Evolutionary conservation across 805 yeast species (phyloP).

Genomic region (Spencermartinsiella europaea): DNA sequence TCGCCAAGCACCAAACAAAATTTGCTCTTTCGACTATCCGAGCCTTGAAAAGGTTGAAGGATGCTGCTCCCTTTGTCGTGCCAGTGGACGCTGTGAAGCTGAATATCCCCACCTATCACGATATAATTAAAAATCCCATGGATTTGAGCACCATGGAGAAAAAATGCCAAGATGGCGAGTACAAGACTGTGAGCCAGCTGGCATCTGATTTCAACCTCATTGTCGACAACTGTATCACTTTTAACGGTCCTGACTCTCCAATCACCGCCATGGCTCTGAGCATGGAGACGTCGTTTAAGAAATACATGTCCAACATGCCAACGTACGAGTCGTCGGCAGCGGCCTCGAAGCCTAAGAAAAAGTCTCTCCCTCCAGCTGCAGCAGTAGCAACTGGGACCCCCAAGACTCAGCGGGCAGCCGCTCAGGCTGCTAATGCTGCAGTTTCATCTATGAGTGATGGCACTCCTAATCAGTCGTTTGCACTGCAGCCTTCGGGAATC

Average conservation of each 20-base stretch:
- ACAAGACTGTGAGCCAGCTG: conserved; percentile 63
- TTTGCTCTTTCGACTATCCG: conserved; percentile 74
- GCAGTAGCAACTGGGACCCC: conserved; percentile 25
- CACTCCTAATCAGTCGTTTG: conserved; percentile 29
- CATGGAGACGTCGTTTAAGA: conserved; percentile 86
- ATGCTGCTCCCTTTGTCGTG: conserved; percentile 79
- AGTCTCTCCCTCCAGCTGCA: conserved; percentile 16
- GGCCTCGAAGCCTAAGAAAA: conserved; percentile 21
- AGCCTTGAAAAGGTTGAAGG: conserved; percentile 84
- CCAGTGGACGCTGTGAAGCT: conserved; percentile 90
- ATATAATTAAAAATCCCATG: conserved; percentile 83
- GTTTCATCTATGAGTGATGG: conserved; percentile 22
- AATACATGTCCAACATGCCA: conserved; percentile 90
- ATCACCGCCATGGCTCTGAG: conserved; percentile 90
- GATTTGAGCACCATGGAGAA: conserved; percentile 86
- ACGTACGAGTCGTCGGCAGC: conserved; percentile 38
- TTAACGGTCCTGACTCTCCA: conserved; percentile 78
- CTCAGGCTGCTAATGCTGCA: conserved; percentile 24
- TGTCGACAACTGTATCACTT: conserved; percentile 74
- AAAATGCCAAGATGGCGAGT: conserved; percentile 65
- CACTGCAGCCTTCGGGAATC: conserved; percentile 42
- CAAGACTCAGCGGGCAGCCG: conserved; percentile 23
- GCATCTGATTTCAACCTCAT: conserved; percentile 76
- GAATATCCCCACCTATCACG: conserved; percentile 86
- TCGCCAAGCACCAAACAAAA: conserved; percentile 67